These are phyloP conservation scores for Prunus yedoensis DNA, from an alignment of 331 rosid species.

Conservation along the genomic window DNA sequence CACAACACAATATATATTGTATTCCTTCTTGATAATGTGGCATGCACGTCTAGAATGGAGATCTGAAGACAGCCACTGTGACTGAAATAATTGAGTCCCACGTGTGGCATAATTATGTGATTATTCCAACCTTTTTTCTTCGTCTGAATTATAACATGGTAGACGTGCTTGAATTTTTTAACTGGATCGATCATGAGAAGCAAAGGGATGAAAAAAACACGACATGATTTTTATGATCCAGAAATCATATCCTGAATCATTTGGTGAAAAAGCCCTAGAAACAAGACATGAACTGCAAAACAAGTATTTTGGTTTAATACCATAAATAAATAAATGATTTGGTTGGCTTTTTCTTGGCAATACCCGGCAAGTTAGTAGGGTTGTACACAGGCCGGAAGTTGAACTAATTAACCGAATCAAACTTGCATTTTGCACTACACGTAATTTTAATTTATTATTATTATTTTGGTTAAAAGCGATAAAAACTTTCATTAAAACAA, in stretches of 20 bases:
- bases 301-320: not conserved
- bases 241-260: slow-evolving; percentile 15
- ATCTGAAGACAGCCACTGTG: too few relatives aligned
- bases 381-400: too few relatives aligned
- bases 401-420: too few relatives aligned
- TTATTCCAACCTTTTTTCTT: slow-evolving; percentile 12
- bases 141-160: not conserved
- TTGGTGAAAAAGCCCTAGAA: slow-evolving; percentile 1
- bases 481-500: too few relatives aligned
- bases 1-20: too few relatives aligned
- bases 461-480: too few relatives aligned
- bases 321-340: not conserved
- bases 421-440: too few relatives aligned
- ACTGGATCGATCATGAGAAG: slow-evolving; percentile 14
- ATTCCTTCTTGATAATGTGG: too few relatives aligned
- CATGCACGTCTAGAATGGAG: too few relatives aligned
- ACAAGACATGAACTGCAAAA: not conserved
- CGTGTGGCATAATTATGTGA: slow-evolving; percentile 1
- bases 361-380: too few relatives aligned
- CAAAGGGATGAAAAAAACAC: not conserved
- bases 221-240: slow-evolving; percentile 14
- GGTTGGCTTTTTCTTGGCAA: too few relatives aligned
- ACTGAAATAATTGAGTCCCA: not conserved
- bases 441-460: too few relatives aligned
- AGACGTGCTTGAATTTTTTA: slow-evolving; percentile 5